phyloP scores from a whole-genome alignment of 371 early-diverging fungal genomes.

The Basidiobolus meristosporus region DNA sequence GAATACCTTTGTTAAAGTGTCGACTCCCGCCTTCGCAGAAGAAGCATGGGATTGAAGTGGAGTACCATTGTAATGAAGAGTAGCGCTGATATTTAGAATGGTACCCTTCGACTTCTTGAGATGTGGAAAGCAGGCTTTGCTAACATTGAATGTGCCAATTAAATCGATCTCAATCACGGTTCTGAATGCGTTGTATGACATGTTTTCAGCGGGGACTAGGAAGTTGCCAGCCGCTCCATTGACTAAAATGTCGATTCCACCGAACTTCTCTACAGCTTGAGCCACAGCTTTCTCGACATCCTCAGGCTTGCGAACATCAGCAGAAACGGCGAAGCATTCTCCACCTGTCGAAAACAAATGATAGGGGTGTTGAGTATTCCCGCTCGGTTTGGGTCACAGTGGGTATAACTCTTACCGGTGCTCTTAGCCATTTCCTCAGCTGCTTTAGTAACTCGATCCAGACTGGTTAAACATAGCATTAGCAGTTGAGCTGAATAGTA shows the following conservation, averaged over 20 bases:
- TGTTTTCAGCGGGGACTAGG: conserved; percentile 34
- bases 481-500: not conserved
- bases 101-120: conserved; percentile 45
- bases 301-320: conserved; percentile 40
- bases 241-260: conserved; percentile 42
- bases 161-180: conserved; percentile 25
- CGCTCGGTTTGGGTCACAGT: not conserved
- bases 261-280: conserved; percentile 33
- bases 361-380: not conserved
- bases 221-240: conserved; percentile 54
- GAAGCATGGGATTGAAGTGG: conserved; percentile 14
- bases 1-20: conserved; percentile 14
- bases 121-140: conserved; percentile 49
- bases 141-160: conserved; percentile 54
- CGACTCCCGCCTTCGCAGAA: conserved; percentile 32
- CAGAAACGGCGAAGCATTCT: conserved; percentile 6
- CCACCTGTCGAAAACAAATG: not conserved
- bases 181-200: conserved; percentile 57
- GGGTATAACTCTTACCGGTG: conserved; percentile 19
- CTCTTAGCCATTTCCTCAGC: conserved; percentile 37
- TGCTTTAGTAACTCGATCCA: conserved; percentile 31
- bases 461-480: not conserved
- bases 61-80: conserved; percentile 34
- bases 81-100: conserved; percentile 45
- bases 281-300: conserved; percentile 40